phyloP scores from a whole-genome alignment of 2,329 filamentous ascomycete species.

The Trichophyton mentagrophytes region DNA sequence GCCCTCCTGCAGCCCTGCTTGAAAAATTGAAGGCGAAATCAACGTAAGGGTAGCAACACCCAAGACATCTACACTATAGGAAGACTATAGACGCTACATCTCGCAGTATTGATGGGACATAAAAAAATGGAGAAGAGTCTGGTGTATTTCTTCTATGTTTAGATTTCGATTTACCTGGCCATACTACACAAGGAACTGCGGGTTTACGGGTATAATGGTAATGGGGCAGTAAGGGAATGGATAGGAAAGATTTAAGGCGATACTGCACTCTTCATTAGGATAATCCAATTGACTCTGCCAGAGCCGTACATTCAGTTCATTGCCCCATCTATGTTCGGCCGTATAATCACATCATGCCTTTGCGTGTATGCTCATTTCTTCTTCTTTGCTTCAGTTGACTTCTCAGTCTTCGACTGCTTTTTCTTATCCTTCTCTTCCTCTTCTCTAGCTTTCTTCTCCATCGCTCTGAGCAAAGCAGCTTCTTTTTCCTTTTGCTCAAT shows the following conservation, averaged over 20 bases:
- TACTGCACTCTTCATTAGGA: not conserved
- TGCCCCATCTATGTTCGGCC: not conserved
- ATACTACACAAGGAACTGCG: not conserved
- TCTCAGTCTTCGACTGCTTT: conserved; percentile 13
- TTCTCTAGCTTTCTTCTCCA: conserved; percentile 42
- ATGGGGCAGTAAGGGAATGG: not conserved
- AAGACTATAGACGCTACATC: too few species aligned
- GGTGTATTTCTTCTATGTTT: not conserved
- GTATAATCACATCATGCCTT: not conserved
- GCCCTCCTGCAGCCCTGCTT: conserved; percentile 72
- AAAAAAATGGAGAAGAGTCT: not conserved
- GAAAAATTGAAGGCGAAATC: conserved; percentile 27
- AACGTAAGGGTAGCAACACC: not conserved
- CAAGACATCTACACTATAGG: not conserved
- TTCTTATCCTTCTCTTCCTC: conserved; percentile 9
- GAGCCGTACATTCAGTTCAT: not conserved
- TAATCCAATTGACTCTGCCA: not conserved
- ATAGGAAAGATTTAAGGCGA: not conserved
- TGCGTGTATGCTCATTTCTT: not conserved
- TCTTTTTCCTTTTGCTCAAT: conserved; percentile 73
- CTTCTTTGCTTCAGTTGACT: not conserved
- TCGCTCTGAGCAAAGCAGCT: conserved; percentile 50
- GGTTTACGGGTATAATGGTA: not conserved
- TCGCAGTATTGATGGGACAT: not conserved
- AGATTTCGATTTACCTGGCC: not conserved